Base-by-base conservation (phyloP, 192 early-diverging fungal genomes). In the Gryganskiella cystojenkinii region DNA sequence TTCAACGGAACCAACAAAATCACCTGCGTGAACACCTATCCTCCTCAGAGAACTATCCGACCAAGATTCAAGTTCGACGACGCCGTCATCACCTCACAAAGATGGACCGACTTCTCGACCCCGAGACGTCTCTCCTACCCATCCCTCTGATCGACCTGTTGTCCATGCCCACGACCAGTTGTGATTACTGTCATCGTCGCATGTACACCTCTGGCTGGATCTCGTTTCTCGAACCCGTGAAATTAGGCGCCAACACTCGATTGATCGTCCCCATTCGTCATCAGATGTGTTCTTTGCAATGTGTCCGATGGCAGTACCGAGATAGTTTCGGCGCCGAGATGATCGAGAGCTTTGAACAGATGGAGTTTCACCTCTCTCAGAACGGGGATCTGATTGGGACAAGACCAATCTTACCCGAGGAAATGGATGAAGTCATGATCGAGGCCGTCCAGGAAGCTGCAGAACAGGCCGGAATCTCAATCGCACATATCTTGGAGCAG, bases 191-290 rank as follows among this genome's bases (percentile, higher is more conserved):
- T 20, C 24, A 27, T 25, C 60, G 61, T 4, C 60, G 66, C n/a
- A 78, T 78, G 73, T 78, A 45, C 19, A 78, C 59, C 6, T 78
- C 73, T 24, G 73, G 73, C 40, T 78, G 73, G 73, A 43, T 78
- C 27, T 64, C 67, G 30, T 78, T 78, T 20, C 46, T 78, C 35
- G 73, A 78, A 22, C 73, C 73, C 14, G 66, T 65, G 11, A 78
- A 67, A 37, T 5, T 78, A 15, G 66, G 73, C 22, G 67, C 40
- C 37, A 25, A 45, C 64, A 55, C 62, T 4, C 40, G 73, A 7
- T 57, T 53, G 45, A 69, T 78, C 20, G 50, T 69, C 44, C 73
- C 73, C 4, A 40, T 78, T 7, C 73, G 73, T 1, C 66, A 78
- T 50, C 59, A 65, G 44, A 67, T 78, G 65, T 78, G 73, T 19